Percentiles rank a stretch among this genome's conserved stretches.
These are phyloP conservation scores for Bryum argenteum DNA, from an alignment of 225 moss, liverwort and hornwort species.

Conservation along the genomic window DNA sequence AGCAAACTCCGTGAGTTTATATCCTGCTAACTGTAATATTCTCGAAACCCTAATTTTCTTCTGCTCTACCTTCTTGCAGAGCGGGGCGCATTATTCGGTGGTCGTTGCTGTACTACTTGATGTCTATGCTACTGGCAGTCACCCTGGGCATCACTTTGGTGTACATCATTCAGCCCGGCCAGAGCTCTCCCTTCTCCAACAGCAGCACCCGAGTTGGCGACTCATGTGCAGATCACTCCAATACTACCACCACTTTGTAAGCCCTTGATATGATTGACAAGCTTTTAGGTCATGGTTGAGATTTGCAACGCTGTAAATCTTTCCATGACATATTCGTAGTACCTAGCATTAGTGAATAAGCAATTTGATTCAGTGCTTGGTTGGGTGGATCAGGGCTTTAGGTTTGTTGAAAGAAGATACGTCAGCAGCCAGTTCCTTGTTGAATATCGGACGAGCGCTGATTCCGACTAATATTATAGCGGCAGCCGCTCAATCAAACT, in stretches of 20 bases:
- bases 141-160: constrained; percentile 77
- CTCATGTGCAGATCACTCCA: constrained; percentile 53
- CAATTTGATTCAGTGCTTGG: not conserved
- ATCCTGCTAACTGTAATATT: too few relatives aligned
- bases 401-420: constrained; percentile 43
- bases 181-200: constrained; percentile 58
- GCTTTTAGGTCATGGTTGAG: not conserved
- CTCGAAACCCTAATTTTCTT: not conserved
- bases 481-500: constrained; percentile 72
- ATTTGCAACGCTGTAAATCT: not conserved
- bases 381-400: constrained; percentile 34
- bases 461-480: constrained; percentile 83
- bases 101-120: constrained; percentile 84
- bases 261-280: not conserved
- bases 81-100: constrained; percentile 83
- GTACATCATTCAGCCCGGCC: constrained; percentile 70
- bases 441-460: constrained; percentile 84
- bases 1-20: too few relatives aligned
- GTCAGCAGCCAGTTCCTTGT: constrained; percentile 70
- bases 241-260: constrained; percentile 58
- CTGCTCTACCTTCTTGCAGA: constrained; percentile 33
- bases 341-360: too few relatives aligned
- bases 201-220: constrained; percentile 37
- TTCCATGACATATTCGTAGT: too few relatives aligned
- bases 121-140: constrained; percentile 90